Percentiles rank a stretch among this genome's conserved stretches.
Evolutionary conservation across 208 protist species (phyloP).

Genomic region (Borovskyia barvae): DNA sequence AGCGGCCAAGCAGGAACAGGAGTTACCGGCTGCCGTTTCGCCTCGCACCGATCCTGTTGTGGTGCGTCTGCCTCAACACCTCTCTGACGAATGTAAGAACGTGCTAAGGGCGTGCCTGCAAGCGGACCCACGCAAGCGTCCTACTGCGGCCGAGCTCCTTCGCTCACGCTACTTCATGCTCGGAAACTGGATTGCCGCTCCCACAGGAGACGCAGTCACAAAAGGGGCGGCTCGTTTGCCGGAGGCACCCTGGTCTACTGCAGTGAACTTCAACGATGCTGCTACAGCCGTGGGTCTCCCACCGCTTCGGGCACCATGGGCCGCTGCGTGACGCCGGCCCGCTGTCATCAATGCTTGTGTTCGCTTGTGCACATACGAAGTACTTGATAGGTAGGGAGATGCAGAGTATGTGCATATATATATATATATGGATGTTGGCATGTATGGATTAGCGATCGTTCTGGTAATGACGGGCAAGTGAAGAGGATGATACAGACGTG

Average conservation of each 20-base stretch:
- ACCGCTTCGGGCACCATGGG: slow-evolving; percentile 5
- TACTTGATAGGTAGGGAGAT: no score
- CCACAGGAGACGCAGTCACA: slow-evolving; percentile 14
- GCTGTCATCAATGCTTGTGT: no score
- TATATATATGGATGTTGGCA: no score
- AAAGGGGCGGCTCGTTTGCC: slow-evolving; percentile 5
- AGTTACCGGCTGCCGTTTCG: slow-evolving; percentile 18
- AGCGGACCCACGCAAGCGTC: slow-evolving; percentile 40
- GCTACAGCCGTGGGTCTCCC: slow-evolving; percentile 30
- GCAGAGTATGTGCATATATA: no score
- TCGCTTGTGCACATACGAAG: no score
- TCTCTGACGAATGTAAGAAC: slow-evolving; percentile 56
- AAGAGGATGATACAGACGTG: no score
- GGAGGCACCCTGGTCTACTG: slow-evolving; percentile 52
- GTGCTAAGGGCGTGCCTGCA: slow-evolving; percentile 70
- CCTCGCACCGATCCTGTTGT: slow-evolving; percentile 17
- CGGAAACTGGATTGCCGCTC: slow-evolving; percentile 54
- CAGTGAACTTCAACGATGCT: slow-evolving; percentile 39
- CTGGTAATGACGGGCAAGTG: no score
- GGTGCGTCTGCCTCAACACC: slow-evolving; percentile 49
- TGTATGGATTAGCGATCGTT: no score
- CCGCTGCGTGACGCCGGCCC: no score
- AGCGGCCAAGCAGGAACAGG: slow-evolving; percentile 26
- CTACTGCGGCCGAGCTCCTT: slow-evolving; percentile 67
- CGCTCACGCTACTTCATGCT: slow-evolving; percentile 69